These are phyloP conservation scores for Naganishia albida DNA, from an alignment of 1,284 basidiomycete genomes.

Conservation along the genomic window DNA sequence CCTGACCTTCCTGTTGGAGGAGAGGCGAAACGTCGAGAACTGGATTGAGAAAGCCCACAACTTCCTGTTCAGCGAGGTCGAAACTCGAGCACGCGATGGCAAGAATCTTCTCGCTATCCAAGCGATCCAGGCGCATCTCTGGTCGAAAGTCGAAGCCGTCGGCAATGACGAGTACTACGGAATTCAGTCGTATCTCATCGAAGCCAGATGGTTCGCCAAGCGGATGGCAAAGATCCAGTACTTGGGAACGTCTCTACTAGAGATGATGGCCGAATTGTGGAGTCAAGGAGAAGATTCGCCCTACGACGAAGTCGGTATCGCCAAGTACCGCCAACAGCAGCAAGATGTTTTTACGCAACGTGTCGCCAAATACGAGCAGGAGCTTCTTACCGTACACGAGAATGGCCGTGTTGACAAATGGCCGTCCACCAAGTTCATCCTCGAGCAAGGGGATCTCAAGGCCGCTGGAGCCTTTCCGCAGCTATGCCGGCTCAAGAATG, in stretches of 20 bases:
- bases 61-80: too few relatives aligned
- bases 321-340: neutral
- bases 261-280: neutral
- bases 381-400: neutral
- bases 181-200: neutral
- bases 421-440: neutral
- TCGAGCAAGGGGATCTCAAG: neutral
- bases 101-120: too few relatives aligned
- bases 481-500: neutral
- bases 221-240: neutral
- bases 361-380: neutral
- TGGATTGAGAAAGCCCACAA: too few relatives aligned
- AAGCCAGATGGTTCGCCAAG: neutral
- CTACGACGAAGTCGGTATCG: neutral
- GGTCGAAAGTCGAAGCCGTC: neutral
- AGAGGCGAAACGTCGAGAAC: too few relatives aligned
- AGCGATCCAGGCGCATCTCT: neutral
- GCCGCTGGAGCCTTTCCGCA: neutral
- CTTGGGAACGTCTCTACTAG: neutral
- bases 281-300: neutral
- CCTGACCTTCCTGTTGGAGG: too few relatives aligned
- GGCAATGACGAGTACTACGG: neutral
- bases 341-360: neutral
- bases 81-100: too few relatives aligned
- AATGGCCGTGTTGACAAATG: neutral